Base-by-base conservation (phyloP, 2,329 filamentous ascomycete genomes). In the Claviceps spartinae region DNA sequence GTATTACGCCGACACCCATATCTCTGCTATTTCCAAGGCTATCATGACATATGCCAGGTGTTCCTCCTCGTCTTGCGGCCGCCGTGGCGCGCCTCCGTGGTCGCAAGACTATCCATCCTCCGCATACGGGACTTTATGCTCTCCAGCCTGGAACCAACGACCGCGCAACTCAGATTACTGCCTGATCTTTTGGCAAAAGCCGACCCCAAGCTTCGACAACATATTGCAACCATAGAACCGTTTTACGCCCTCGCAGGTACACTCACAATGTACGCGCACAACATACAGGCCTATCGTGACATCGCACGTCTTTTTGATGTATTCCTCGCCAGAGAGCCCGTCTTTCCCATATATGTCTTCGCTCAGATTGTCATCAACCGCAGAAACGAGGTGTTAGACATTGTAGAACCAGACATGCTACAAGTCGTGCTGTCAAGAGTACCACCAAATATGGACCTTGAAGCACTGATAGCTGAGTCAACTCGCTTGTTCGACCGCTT, bases 121-220 rank as follows among this genome's bases (percentile, higher is more conserved):
- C 85, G 89, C 50, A 96, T 98, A 64, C 82, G 93, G 56, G 93
- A 98, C 69, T 98, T 96, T 67, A 96, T 98, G 93, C 81, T 98
- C 11, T 90, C 91, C 8, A 88, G 82, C 42, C 79, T 98, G 45
- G 74, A 80, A 14, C 88, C 89, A 3, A 88, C 90, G 22, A 74
- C 94, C 48, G 77, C 83, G 51, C 93, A 98, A 67, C 80, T 98
- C n/a, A 79, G 82, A 41, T 78, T 98, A 13, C 83, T 98, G 52
- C 90, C 89, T 6, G 81, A 87, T 52, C 86, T 98, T 52, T 73
- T 98, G 26, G 72, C 78, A 56, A 76, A 75, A 38, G 84, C 82
- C 24, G 88, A 96, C 65, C 78, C 82, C 4, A 71, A 74, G 44
- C 74, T 98, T 24, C 85, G 80, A 65, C 71, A 68, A 7, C 91